phyloP scores from a whole-genome alignment of 805 yeast genomes.

The Zygosaccharomyces gambellarensis region DNA sequence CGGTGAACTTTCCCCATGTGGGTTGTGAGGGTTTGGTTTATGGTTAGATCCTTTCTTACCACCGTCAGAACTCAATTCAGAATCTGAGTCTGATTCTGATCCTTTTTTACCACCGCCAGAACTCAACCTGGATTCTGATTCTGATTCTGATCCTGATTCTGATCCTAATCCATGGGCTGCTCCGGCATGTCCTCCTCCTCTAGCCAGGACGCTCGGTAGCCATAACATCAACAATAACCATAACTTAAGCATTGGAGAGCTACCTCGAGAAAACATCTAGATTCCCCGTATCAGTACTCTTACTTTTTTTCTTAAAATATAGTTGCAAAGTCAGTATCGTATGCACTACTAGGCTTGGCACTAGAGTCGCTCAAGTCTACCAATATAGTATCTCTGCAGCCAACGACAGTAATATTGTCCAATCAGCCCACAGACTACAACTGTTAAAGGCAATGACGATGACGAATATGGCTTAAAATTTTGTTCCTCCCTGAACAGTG shows the following conservation, averaged over 20 bases:
- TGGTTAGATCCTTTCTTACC: too few relatives aligned
- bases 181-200: not conserved
- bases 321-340: too few relatives aligned
- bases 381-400: too few relatives aligned
- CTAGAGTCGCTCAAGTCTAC: too few relatives aligned
- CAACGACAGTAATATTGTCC: too few relatives aligned
- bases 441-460: not conserved
- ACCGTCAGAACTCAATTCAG: not conserved
- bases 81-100: not conserved
- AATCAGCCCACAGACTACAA: not conserved
- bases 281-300: not conserved
- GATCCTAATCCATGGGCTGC: not conserved
- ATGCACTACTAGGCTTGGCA: too few relatives aligned
- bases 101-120: too few relatives aligned
- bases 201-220: not conserved
- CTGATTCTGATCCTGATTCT: not conserved
- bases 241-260: not conserved
- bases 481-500: not conserved
- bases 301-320: not conserved
- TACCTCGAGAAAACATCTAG: not conserved
- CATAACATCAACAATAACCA: slow-evolving; percentile 1
- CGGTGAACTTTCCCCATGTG: too few relatives aligned
- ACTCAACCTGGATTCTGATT: not conserved
- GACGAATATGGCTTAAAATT: not conserved
- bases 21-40: too few relatives aligned